Conservation (phyloP, 1,139 yeast genomes). For the Blastobotrys aristatus region DNA sequence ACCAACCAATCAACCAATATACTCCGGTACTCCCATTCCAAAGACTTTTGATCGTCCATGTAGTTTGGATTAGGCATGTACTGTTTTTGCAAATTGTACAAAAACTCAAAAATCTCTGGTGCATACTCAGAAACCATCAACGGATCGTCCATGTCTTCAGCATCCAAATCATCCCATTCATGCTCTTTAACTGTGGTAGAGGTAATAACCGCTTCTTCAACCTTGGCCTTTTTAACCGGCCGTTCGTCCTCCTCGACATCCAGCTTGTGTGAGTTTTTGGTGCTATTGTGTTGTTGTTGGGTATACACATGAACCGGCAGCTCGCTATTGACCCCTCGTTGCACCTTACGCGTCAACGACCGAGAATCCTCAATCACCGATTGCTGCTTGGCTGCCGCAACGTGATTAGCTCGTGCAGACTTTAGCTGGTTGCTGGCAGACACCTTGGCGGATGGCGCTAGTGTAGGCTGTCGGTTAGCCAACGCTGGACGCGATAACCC, state of each 20-base stretch:
- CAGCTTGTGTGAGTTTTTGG: conserved; percentile 7
- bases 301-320: conserved; percentile 13
- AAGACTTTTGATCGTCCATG: conserved; percentile 60
- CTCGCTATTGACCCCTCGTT: not conserved
- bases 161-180: conserved; percentile 84
- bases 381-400: conserved; percentile 6
- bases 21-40: conserved; percentile 71
- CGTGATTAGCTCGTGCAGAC: conserved; percentile 5
- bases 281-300: conserved; percentile 1
- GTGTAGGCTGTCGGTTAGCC: conserved; percentile 9
- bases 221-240: conserved; percentile 12
- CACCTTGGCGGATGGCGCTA: conserved; percentile 9
- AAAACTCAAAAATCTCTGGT: conserved; percentile 74
- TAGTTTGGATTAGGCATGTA: conserved; percentile 79
- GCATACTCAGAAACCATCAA: conserved; percentile 94
- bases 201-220: not conserved
- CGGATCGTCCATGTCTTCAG: conserved; percentile 88
- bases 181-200: not conserved
- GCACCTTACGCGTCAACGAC: not conserved
- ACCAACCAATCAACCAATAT: conserved; percentile 93
- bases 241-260: conserved; percentile 10
- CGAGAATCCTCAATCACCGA: conserved; percentile 10
- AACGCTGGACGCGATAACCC: conserved; percentile 3
- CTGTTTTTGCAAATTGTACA: conserved; percentile 65
- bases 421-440: conserved; percentile 5